Evolutionary conservation across 2,329 filamentous ascomycete genomes (phyloP), one percentile per base, ranked within the genome.

Genomic region (Pseudocercospora vitis): DNA sequence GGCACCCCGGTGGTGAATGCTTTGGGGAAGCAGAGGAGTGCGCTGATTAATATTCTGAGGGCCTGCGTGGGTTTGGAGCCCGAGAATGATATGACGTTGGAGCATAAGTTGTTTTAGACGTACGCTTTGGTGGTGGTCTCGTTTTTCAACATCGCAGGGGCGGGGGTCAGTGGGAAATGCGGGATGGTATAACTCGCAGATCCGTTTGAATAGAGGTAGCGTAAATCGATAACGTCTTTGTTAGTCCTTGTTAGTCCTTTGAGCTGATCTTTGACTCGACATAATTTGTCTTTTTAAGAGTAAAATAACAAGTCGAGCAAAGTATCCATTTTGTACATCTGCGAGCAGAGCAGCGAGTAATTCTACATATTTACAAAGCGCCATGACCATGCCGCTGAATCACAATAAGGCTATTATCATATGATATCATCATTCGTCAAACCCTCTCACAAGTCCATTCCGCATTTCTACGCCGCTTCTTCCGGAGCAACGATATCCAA

Each of bases 21-120:
- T 55, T 82, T 99, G 62, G 90, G 87, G 69, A 99, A 99, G 83
- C 94, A 99, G 81, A 90, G 94, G 63, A 87, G 85, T 63, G 91
- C 91, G 37, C 75, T 99, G 72, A 94, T 89, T 74, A 99, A 99
- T 80, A 96, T 99, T 76, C 95, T 99, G 86, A 91, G 92, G 69
- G 94, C 94, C 62, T 97, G 92, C 69, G 87, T 99, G 67, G 94
- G 94, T 62, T 83, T 99, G 56, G 89, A 96, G 81, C 94, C 94
- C 12, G 94, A 99, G 82, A 94, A 87, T 53, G 94, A 99, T 73
- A 99, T 99, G 94, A 96, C 91, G 33, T 83, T 97, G 49, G 94
- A 99, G 82, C 92, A 97, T 80, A 99, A 97, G 85, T 83, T 97
- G 61, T 91, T 96, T 72, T 68, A 53, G 35, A n/a, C 8, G 14